Conservation (phyloP, 2,329 filamentous ascomycete species). For the Penicillium sp. region DNA sequence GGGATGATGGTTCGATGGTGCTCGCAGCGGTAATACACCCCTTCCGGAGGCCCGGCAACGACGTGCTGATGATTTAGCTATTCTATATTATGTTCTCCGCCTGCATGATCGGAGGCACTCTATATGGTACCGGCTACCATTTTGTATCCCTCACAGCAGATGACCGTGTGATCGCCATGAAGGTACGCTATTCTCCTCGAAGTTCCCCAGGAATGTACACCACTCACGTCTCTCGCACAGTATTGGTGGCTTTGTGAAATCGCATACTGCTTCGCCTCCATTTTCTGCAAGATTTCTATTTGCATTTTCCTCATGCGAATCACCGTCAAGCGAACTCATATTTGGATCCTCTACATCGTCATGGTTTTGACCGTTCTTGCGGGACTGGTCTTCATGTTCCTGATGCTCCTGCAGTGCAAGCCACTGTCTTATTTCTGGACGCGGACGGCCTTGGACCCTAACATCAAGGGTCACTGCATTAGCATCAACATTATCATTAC, state of each 20-base stretch:
- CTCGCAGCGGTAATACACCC: constrained; percentile 23
- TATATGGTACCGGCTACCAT: constrained; percentile 30
- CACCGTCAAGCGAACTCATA: constrained; percentile 46
- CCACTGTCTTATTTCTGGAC: constrained; percentile 54
- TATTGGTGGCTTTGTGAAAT: constrained; percentile 55
- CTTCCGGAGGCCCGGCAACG: background rate
- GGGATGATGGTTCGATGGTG: constrained; percentile 35
- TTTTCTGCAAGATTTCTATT: constrained; percentile 52
- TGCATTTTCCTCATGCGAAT: constrained; percentile 55
- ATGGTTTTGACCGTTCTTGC: constrained; percentile 47
- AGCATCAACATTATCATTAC: constrained; percentile 33
- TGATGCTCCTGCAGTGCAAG: constrained; percentile 55
- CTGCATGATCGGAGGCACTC: constrained; percentile 31
- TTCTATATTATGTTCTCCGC: constrained; percentile 32
- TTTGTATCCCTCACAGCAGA: constrained; percentile 13
- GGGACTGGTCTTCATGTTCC: constrained; percentile 50
- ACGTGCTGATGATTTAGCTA: constrained; percentile 4
- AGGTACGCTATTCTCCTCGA: constrained; percentile 16
- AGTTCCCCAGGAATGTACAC: background rate
- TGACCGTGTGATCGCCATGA: constrained; percentile 27
- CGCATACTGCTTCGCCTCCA: constrained; percentile 50
- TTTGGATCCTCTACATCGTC: constrained; percentile 47
- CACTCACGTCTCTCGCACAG: constrained; percentile 7
- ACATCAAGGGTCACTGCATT: constrained; percentile 44
- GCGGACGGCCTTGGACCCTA: constrained; percentile 19